Base-by-base conservation (phyloP, 176 grass and related monocot species). In the Bromus sterilis region DNA sequence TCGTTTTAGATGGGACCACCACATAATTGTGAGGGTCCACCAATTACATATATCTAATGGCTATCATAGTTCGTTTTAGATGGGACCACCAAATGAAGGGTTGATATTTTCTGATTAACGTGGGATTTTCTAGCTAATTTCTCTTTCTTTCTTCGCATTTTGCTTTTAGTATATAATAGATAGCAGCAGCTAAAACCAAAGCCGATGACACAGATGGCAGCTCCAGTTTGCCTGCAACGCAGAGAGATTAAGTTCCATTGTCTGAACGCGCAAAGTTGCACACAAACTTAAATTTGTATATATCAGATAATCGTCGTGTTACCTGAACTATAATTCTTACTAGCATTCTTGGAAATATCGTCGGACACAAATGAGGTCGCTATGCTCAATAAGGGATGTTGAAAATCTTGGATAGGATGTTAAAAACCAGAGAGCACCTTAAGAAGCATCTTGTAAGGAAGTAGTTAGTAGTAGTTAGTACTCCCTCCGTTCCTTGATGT, bases 311-410 rank as follows among this genome's bases (percentile, higher is more conserved):
- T 70, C 0, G 0, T 49, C 31, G 31, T 81, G 20, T 29, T 89
- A 89, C 87, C 87, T 72, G 82, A 89, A 72, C 32, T 82, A 57
- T 78, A 77, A 89, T 71, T 41, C 41, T 71, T 85, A 36, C 11
- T 55, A 77, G 64, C 78, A 73, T 43, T 85, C 64, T 71, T 89
- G 24, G 87, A 81, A 65, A 89, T 86, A 60, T 95, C 95, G 72
- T 98, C 92, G 0, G 95, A 92, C 41, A 98, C 92, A 86, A 91
- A 98, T 49, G 95, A 98, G 56, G 95, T 98, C 57, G 95, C 88
- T 37, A 94, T 88, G 67, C 95, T 98, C 24, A 98, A 81, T 57
- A 98, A 66, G 25, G 95, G 72, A 92, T 94, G 31, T 94, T 98
- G 68, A 91, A 92, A 86, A 98, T 88, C 88, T 90, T 98, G 23